Evolutionary conservation across 139 green algal species (phyloP).

Genomic region (Gonium pectorale): DNA sequence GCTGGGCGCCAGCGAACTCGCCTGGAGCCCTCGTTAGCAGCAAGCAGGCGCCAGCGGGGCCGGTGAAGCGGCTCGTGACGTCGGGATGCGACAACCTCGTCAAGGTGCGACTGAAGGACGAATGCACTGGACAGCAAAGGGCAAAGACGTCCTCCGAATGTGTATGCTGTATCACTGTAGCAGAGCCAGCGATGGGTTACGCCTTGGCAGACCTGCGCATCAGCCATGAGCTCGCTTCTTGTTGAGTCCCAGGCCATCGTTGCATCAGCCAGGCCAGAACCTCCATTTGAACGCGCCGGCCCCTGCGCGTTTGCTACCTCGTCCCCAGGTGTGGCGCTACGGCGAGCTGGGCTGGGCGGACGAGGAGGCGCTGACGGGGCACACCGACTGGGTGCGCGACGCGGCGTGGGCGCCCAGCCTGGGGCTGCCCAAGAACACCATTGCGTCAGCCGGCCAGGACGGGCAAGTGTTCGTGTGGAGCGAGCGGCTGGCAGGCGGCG

Average conservation of each 20-base stretch:
- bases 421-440: constrained; percentile 85
- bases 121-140: too few species aligned
- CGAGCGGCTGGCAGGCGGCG: constrained; percentile 59
- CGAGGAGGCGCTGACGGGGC: constrained; percentile 80
- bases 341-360: constrained; percentile 77
- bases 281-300: too few species aligned
- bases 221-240: too few species aligned
- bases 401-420: constrained; percentile 95
- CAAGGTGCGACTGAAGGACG: constrained; percentile 72
- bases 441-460: constrained; percentile 95
- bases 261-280: too few species aligned
- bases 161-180: too few species aligned
- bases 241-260: too few species aligned
- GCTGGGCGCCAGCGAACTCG: constrained; percentile 87
- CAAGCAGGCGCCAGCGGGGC: constrained; percentile 48
- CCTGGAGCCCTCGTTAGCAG: constrained; percentile 72
- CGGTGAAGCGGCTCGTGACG: constrained; percentile 79
- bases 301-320: too few species aligned
- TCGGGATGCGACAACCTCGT: constrained; percentile 92
- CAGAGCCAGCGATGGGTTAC: too few species aligned
- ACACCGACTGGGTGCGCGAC: constrained; percentile 97
- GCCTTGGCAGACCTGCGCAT: too few species aligned
- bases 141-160: too few species aligned
- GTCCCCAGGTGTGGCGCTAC: constrained; percentile 74
- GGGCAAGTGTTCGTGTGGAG: constrained; percentile 92